Evolutionary conservation across 106 monocot genomes (phyloP), one percentile per base, ranked within the genome.

Genomic region (Allium cepa): DNA sequence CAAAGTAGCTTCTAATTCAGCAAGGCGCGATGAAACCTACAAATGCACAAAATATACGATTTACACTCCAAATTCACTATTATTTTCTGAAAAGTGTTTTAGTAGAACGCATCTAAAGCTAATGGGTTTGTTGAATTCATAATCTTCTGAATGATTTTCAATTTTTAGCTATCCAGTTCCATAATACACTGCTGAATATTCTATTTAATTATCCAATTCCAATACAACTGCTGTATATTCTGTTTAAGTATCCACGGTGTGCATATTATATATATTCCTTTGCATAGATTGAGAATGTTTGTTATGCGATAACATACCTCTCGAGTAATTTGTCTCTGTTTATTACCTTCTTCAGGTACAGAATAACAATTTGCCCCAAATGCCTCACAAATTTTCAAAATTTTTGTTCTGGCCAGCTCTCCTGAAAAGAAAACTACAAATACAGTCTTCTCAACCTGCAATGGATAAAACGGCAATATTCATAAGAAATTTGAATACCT

Each of bases 361-460:
- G 97, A 90, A 57, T 99, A 99, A 72, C 89, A 92, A 81, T 87
- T 99, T 79, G 92, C 92, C 52, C 87, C 89, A 90, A 99, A 92
- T 66, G 97, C 89, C 50, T 82, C 84, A 78, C 97, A 99, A 60
- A 99, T 99, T 71, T 85, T 99, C 36, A 92, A 62, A 53, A 99
- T 92, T 75, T 99, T 99, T 14, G 78, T 78, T 71, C 72, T 99
- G 11, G 92, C 97, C 60, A 92, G 97, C 50, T 99, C 87, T 46
- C 97, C 97, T 27, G 92, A 93, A 83, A 92, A 99, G 77, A 87
- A 99, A 66, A 99, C 92, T 61, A 99, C 97, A 85, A 99, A 99
- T 14, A 99, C 73, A 49, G 77, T 87, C 74, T 99, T 99, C 63
- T 99, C 97, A 55, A 90, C 87, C 97, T 99, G 87, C 74, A 80